phyloP scores from a whole-genome alignment of 768 basidiomycete genomes.

The Solioccasus polychromus region DNA sequence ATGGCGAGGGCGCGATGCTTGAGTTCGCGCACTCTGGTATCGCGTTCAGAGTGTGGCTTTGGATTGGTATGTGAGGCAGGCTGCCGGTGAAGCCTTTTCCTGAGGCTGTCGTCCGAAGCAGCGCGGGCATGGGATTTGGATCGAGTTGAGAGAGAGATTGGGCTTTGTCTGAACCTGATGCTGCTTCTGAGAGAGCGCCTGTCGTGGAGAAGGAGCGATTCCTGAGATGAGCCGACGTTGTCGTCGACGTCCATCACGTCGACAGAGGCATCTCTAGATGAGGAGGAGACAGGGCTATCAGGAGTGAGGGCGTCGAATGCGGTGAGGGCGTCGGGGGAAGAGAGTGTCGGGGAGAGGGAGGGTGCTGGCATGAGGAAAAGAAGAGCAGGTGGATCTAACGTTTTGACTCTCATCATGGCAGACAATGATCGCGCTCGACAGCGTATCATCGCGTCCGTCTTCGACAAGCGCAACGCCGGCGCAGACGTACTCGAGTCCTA shows the following conservation, averaged over 20 bases:
- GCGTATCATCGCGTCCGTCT: conserved; percentile 80
- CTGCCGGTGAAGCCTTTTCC: conserved; percentile 28
- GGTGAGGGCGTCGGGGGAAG: conserved; percentile 31
- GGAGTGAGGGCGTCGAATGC: conserved; percentile 28
- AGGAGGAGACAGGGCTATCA: conserved; percentile 31
- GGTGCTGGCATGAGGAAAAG: no score
- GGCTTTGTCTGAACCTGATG: conserved; percentile 22
- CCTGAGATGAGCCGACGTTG: conserved; percentile 22
- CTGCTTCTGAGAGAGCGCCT: conserved; percentile 29
- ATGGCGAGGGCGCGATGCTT: conserved; percentile 31
- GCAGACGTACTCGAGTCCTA: conserved; percentile 75
- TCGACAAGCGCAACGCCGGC: conserved; percentile 65
- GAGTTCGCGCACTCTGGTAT: conserved; percentile 29
- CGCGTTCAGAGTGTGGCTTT: conserved; percentile 30
- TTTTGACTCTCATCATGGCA: conserved; percentile 35
- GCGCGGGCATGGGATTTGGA: conserved; percentile 22
- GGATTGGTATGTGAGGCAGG: conserved; percentile 11
- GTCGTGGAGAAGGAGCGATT: conserved; percentile 25
- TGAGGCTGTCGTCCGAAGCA: conserved; percentile 26
- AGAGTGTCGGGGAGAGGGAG: conserved; percentile 29
- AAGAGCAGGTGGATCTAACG: no score
- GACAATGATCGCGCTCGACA: conserved; percentile 53
- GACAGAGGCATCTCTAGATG: conserved; percentile 32
- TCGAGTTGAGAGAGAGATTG: conserved; percentile 26
- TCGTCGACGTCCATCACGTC: conserved; percentile 30